Evolutionary conservation across 495 filamentous ascomycete species (phyloP).

Genomic region (Aspergillus affinis): DNA sequence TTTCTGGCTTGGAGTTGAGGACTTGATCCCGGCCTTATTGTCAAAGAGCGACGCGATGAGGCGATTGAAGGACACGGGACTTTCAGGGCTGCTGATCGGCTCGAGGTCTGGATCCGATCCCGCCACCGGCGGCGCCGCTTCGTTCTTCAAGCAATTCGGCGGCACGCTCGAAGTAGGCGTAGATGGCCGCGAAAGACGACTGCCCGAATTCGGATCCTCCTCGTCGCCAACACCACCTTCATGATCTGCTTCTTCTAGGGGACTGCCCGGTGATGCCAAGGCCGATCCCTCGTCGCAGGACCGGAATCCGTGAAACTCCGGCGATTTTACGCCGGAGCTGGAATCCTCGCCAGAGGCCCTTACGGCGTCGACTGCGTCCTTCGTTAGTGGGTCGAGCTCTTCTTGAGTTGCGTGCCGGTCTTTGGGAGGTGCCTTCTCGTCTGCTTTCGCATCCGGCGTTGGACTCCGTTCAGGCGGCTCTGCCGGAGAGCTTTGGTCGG

Average conservation of each 20-base stretch:
- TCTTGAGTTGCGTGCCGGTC: constrained; percentile 7
- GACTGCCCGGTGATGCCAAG: not conserved
- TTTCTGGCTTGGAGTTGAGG: not conserved
- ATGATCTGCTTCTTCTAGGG: not conserved
- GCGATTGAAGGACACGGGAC: constrained; percentile 8
- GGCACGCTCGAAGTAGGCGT: not conserved
- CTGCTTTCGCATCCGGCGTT: constrained; percentile 6
- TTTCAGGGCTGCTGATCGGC: constrained; percentile 17
- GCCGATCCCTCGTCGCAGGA: not conserved
- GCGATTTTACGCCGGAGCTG: constrained; percentile 20
- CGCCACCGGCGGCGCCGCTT: not conserved
- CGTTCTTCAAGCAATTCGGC: not conserved
- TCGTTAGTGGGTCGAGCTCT: not conserved
- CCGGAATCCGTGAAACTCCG: constrained; percentile 24
- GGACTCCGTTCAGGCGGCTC: constrained; percentile 25
- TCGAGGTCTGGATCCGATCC: constrained; percentile 15
- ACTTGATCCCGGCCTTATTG: not conserved
- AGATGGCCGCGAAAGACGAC: not conserved
- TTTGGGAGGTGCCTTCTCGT: constrained; percentile 6
- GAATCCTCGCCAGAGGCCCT: constrained; percentile 2
- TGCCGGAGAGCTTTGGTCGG: constrained; percentile 36
- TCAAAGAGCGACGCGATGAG: constrained; percentile 12
- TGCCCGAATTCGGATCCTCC: not conserved
- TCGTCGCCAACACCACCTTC: not conserved
- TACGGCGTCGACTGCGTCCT: not conserved